A percentile compares a stretch with the other conserved stretches of the same genome.
These are phyloP conservation scores for Pythium plurisporium DNA, from an alignment of 352 stramenopile genomes.

Conservation along the genomic window DNA sequence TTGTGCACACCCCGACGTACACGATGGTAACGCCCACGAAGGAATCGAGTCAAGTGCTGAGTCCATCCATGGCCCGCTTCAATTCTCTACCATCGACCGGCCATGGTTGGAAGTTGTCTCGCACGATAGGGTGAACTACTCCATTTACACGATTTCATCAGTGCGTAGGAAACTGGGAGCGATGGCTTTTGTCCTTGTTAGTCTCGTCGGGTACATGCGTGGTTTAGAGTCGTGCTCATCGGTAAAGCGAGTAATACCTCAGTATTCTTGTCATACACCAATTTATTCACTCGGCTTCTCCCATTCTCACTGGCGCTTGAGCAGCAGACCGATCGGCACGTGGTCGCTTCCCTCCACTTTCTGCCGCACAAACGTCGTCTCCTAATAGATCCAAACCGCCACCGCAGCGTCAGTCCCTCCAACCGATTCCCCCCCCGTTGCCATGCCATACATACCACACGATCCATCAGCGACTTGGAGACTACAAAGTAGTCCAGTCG, in stretches of 20 bases:
- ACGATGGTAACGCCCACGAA: background rate
- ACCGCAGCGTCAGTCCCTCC: background rate
- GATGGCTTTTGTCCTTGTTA: background rate
- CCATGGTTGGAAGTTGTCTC: background rate
- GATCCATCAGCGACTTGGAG: constrained; percentile 47
- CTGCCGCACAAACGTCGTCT: constrained; percentile 52
- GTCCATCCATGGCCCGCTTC: background rate
- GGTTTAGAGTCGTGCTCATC: too few relatives aligned
- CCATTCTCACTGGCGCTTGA: constrained; percentile 19
- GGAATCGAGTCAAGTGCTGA: background rate
- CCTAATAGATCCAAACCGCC: constrained; percentile 22
- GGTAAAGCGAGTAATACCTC: too few relatives aligned
- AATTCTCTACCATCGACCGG: background rate
- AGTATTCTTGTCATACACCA: background rate
- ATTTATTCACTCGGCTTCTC: background rate
- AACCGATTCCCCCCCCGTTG: background rate
- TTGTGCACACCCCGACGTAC: background rate
- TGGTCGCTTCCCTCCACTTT: constrained; percentile 73
- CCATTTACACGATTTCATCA: too few relatives aligned
- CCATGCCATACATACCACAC: constrained; percentile 41
- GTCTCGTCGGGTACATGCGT: background rate
- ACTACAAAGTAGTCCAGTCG: constrained; percentile 83
- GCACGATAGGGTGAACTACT: background rate
- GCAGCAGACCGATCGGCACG: constrained; percentile 66
- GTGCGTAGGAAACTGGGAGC: too few relatives aligned